Conservation (phyloP, 306 rosid genomes). For the Clitoria ternatea region DNA sequence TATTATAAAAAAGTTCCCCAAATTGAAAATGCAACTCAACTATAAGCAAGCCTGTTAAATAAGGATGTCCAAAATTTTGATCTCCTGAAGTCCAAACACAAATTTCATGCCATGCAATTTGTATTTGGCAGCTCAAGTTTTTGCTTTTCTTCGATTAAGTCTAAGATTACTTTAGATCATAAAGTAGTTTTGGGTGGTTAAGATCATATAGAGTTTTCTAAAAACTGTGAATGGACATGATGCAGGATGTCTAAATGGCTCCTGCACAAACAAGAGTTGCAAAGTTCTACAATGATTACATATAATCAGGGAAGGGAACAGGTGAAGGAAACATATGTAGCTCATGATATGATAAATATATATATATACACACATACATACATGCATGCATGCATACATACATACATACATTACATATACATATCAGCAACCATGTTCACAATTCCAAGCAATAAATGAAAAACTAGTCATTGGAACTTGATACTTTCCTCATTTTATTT, state of each 20-base stretch:
- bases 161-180: neutral
- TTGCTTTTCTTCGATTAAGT: neutral
- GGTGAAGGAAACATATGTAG: neutral
- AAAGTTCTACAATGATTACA: neutral
- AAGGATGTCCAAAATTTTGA: neutral
- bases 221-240: neutral
- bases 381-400: neutral
- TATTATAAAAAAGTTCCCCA: neutral
- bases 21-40: neutral
- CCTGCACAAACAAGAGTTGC: neutral
- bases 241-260: conserved; percentile 4
- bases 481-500: neutral
- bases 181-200: neutral
- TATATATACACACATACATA: neutral
- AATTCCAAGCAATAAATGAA: neutral
- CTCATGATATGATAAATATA: neutral
- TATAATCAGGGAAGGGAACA: neutral
- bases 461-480: neutral
- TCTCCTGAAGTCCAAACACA: neutral
- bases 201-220: neutral
- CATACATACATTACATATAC: neutral
- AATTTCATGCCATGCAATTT: neutral
- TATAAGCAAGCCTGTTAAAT: neutral
- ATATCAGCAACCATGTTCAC: neutral
- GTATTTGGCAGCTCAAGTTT: neutral